Evolutionary conservation across 169 alveolate genomes (phyloP).

Genomic region (Eimeria praecox): DNA sequence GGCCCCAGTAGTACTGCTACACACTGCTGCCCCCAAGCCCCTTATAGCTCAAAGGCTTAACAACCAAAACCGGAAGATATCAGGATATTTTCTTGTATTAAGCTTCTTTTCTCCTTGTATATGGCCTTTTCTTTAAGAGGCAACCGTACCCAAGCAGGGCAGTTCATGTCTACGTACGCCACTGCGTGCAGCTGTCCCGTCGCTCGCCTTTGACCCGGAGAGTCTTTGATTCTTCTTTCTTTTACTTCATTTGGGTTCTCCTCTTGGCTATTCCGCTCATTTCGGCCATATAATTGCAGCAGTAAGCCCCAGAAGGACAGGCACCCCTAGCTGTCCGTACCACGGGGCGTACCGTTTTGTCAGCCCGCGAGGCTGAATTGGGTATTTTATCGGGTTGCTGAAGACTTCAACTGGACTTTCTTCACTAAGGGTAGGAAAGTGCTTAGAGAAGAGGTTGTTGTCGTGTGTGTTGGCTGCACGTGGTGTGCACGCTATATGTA

Average conservation of each 20-base stretch:
- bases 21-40: conserved; percentile 14
- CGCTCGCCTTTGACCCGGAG: neutral
- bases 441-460: neutral
- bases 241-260: neutral
- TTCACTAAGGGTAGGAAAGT: neutral
- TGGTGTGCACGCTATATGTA: neutral
- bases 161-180: neutral
- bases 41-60: neutral
- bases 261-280: neutral
- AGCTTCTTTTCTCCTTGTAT: neutral
- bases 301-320: neutral
- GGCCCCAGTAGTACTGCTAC: conserved; percentile 22
- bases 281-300: neutral
- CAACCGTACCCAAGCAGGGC: neutral
- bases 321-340: neutral
- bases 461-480: neutral
- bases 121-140: neutral
- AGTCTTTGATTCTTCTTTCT: neutral
- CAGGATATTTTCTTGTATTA: neutral
- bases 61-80: neutral
- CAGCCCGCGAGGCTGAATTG: neutral
- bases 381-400: neutral
- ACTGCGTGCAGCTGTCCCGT: neutral
- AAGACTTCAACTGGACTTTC: neutral
- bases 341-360: neutral